These are phyloP conservation scores for Davidsoniella australis DNA, from an alignment of 2,329 filamentous ascomycete genomes.

Conservation along the genomic window DNA sequence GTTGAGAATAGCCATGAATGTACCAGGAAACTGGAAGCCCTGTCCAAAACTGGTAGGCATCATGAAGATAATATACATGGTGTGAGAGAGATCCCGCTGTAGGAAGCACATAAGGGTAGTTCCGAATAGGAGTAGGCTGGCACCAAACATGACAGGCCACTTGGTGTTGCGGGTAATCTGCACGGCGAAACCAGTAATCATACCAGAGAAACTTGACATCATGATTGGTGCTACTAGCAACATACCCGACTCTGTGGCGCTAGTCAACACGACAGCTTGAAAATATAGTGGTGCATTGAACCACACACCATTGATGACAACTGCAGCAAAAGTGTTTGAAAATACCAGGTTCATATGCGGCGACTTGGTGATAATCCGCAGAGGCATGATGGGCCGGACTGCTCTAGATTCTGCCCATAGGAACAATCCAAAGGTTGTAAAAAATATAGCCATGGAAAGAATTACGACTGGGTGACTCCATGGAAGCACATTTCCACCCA, in stretches of 20 bases:
- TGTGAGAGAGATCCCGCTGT: slow-evolving; percentile 31
- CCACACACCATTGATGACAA: slow-evolving; percentile 37
- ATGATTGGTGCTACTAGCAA: slow-evolving; percentile 48
- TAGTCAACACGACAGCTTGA: slow-evolving; percentile 54
- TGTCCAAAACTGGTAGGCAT: slow-evolving; percentile 39
- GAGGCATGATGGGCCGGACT: slow-evolving; percentile 41
- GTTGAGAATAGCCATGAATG: slow-evolving; percentile 46
- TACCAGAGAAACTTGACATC: slow-evolving; percentile 35
- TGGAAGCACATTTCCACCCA: slow-evolving; percentile 46
- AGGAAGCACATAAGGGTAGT: slow-evolving; percentile 32
- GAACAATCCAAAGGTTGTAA: slow-evolving; percentile 19
- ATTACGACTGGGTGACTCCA: slow-evolving; percentile 43
- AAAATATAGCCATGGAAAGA: slow-evolving; percentile 11
- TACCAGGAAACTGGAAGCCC: slow-evolving; percentile 47
- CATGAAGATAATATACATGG: slow-evolving; percentile 38
- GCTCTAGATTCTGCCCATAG: slow-evolving; percentile 34
- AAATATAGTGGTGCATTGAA: slow-evolving; percentile 60
- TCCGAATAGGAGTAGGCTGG: slow-evolving; percentile 31
- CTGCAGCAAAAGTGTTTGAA: slow-evolving; percentile 33
- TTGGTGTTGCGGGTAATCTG: slow-evolving; percentile 42
- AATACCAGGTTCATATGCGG: slow-evolving; percentile 43
- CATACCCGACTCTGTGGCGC: slow-evolving; percentile 54
- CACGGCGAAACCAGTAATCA: slow-evolving; percentile 44
- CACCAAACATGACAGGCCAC: slow-evolving; percentile 37
- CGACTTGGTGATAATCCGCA: slow-evolving; percentile 29